Evolutionary conservation across 192 early-diverging fungal species (phyloP).

Genomic region (Linnemannia exigua): DNA sequence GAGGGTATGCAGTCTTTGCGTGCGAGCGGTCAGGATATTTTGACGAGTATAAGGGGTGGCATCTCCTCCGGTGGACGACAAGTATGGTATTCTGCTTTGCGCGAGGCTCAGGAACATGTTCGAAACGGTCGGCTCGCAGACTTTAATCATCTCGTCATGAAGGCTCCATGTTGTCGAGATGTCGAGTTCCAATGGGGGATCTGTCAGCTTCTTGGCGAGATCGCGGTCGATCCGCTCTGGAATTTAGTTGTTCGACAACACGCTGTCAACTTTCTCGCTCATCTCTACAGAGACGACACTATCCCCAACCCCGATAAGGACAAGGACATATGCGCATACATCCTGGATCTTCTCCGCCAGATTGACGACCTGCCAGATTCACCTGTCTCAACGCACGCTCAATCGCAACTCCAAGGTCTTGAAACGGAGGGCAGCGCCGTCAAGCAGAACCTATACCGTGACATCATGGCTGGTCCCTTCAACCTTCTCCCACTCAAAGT

Average conservation of each 20-base stretch:
- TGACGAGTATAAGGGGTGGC: not conserved
- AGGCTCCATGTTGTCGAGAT: not conserved
- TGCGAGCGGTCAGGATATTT: not conserved
- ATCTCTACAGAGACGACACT: not conserved
- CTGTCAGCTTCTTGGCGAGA: not conserved
- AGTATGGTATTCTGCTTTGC: not conserved
- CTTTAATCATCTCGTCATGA: not conserved
- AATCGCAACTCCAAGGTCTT: not conserved
- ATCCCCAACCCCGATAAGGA: not conserved
- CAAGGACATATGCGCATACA: not conserved
- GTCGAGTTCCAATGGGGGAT: not conserved
- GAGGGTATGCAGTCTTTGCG: too few relatives aligned
- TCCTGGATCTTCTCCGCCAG: not conserved
- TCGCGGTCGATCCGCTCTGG: not conserved
- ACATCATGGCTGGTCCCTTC: too few relatives aligned
- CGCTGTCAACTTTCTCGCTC: not conserved
- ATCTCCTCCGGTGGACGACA: not conserved
- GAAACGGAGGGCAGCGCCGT: not conserved
- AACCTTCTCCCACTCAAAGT: too few relatives aligned
- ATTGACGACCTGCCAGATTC: not conserved
- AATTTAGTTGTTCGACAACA: not conserved
- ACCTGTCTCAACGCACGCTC: not conserved
- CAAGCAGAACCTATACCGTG: not conserved
- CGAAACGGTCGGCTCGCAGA: not conserved
- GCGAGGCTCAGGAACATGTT: not conserved